A percentile compares a stretch with the other conserved stretches of the same genome.
Evolutionary conservation across 2,329 filamentous ascomycete genomes (phyloP).

Genomic region (Cladosporium sp.): DNA sequence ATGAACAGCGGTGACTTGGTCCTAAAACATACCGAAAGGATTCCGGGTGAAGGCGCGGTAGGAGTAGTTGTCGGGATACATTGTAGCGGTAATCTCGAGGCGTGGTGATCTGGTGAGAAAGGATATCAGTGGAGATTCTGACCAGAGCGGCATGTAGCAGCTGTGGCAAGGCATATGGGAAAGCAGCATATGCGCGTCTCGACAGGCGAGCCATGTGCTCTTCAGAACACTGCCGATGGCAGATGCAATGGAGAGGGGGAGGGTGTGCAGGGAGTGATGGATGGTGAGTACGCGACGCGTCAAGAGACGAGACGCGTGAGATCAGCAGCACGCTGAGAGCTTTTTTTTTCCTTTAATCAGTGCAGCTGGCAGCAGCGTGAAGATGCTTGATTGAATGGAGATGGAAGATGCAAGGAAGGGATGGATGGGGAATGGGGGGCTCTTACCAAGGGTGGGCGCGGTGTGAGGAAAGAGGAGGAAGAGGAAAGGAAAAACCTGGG

Average conservation of each 20-base stretch:
- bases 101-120: not conserved
- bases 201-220: not conserved
- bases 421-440: not conserved
- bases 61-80: not conserved
- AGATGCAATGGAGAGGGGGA: not conserved
- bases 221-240: not conserved
- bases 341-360: not conserved
- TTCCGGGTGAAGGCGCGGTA: not conserved
- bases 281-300: not conserved
- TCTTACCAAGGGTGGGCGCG: constrained; percentile 1
- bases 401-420: not conserved
- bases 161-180: not conserved
- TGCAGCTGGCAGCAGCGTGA: not conserved
- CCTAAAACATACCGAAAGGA: not conserved
- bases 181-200: not conserved
- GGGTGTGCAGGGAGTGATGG: not conserved
- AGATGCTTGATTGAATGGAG: not conserved
- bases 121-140: not conserved
- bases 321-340: not conserved
- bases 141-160: not conserved
- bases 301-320: not conserved
- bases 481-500: not conserved
- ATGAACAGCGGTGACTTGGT: too few species aligned
- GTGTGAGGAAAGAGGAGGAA: not conserved
- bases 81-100: not conserved